Base-by-base conservation (phyloP, 1,284 basidiomycete genomes). In the Moniliella sp. region DNA sequence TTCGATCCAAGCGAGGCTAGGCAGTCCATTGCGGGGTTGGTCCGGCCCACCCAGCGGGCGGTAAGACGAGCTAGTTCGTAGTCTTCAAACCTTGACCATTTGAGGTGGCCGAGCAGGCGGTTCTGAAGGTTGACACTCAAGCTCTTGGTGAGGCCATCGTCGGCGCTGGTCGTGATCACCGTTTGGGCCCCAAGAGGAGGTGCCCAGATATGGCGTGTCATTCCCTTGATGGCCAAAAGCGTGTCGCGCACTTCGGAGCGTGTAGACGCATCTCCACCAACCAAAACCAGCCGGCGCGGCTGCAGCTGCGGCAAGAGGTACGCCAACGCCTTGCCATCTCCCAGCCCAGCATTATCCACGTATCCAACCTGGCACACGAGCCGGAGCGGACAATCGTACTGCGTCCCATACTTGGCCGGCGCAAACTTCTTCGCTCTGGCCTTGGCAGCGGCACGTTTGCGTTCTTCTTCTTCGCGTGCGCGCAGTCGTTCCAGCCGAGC, bases 341-440 rank as follows among this genome's bases (percentile, higher is more conserved):
- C 86, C 35, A 91, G 63, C 16, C 91, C 91, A 46, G 88, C 82
- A 71, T 97, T 75, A 54, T 97, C 91, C 33, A 97, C 73, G 97
- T 73, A n/a, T n/a, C n/a, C n/a, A n/a, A n/a, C n/a, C n/a, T n/a
- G n/a, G n/a, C n/a, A n/a, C n/a, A n/a, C n/a, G n/a, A n/a, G n/a
- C n/a, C n/a, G n/a, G n/a, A n/a, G n/a, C n/a, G n/a, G n/a, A n/a
- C n/a, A n/a, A n/a, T n/a, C n/a, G n/a, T n/a, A n/a, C n/a, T n/a
- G n/a, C n/a, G n/a, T n/a, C n/a, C n/a, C n/a, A n/a, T n/a, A n/a
- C n/a, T n/a, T n/a, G n/a, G n/a, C n/a, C n/a, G n/a, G n/a, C n/a
- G n/a, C n/a, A n/a, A n/a, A n/a, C n/a, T n/a, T n/a, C n/a, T n/a
- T n/a, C n/a, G n/a, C n/a, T n/a, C n/a, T n/a, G n/a, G n/a, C n/a